Base-by-base conservation (phyloP, 1,284 basidiomycete species). In the Gymnopus androsaceus region DNA sequence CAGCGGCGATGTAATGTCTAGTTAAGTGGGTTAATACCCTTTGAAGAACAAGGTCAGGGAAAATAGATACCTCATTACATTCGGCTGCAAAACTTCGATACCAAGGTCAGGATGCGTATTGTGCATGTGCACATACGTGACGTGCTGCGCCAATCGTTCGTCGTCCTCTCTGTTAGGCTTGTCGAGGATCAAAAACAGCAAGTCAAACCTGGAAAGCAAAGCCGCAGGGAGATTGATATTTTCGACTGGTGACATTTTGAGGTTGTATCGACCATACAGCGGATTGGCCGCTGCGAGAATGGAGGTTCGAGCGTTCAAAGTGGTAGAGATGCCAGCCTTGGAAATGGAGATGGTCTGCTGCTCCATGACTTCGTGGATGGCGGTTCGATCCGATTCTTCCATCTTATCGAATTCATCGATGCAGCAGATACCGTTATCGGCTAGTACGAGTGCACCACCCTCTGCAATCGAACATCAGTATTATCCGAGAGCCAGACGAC, bases 401-500 rank as follows among this genome's bases (percentile, higher is more conserved):
- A 99, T 99, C 75, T 99, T 99, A 78, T 99, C 97, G 70, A 99
- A 99, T 70, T 99, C 97, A 68, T 99, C 97, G 64, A 99, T 99
- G 72, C 96, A 99, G 75, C 95, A 98, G 67, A 99, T 99, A 31
- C 97, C 97, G 65, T 99, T 99, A 73, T 99, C 97, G 3, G 97
- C 97, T 25, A 99, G 83, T 1, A 99, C 97, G 38, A 99, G 84
- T 7, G 97, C 97, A 47, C 97, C 97, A 11, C 97, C 97, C 89
- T 99, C 97, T 96, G 71, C 37, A 47, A 62, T 34, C 23, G 30
- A n/a, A 56, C 34, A 9, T 58, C 42, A 58, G 57, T 40, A 42
- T 37, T 9, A 30, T 8, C 54, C 42, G 50, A 61, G 34, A 58
- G 48, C 38, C 51, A 1, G 30, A 51, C 25, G 23, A n/a, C 11